Evolutionary conservation across 306 rosid genomes (phyloP), one percentile per base, ranked within the genome.

Genomic region (Rosa multiflora): DNA sequence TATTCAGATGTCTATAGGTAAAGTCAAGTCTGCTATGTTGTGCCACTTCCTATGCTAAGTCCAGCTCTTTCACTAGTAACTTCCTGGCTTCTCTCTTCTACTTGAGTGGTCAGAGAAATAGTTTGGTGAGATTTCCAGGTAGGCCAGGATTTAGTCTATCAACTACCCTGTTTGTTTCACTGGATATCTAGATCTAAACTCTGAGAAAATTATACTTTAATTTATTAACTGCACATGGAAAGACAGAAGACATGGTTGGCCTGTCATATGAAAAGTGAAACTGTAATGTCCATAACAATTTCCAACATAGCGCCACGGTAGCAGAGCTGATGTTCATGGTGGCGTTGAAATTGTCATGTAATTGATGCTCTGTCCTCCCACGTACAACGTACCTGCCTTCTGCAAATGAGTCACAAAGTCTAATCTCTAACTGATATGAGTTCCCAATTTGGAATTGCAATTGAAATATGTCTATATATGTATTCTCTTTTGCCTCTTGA

Each of bases 221-320:
- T 51, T 3, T n/a, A 2, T 58, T 8, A 10, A n/a, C 35, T 59
- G 63, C 0, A 23, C 7, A 1, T 26, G 12, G 37, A 26, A 26
- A 23, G 15, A 21, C 26, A 23, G 26, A 23, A 23, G 26, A 23
- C 26, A 23, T 23, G 26, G 26, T 23, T 23, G 26, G 26, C 26
- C 26, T 23, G 26, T 23, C 26, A 23, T 23, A 23, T 23, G 26
- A 23, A 23, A 23, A 23, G 26, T 23, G 26, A 23, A 23, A 23
- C 26, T 23, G 43, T 29, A 42, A 43, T 47, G 61, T 13, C 43
- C 15, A 23, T 26, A 46, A 81, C 84, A 48, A 43, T 81, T 51
- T 81, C 84, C 52, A 29, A 51, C 48, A 13, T 70, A 11, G 3
- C 15, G 46, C 84, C 77, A 0, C 72, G 80, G 46, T 52, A 53